Base-by-base conservation (phyloP, 495 filamentous ascomycete genomes). In the Platismatia glauca region DNA sequence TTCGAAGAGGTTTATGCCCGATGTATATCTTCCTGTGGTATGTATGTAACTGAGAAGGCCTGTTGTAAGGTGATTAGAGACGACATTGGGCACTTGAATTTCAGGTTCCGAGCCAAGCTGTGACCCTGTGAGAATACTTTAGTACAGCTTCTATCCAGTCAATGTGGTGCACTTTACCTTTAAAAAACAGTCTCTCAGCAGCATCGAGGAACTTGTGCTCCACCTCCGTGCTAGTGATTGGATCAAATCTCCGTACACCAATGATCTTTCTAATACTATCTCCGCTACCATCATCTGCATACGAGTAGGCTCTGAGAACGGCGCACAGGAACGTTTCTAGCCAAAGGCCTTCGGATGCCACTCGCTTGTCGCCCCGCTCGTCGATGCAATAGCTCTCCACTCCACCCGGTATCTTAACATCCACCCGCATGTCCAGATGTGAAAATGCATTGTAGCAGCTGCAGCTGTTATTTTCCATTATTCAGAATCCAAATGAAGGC, bases 371-470 rank as follows among this genome's bases (percentile, higher is more conserved):
- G 59, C 94, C 95, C 62, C 91, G 84, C 75, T 98, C 93, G 73
- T 98, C 92, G 64, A 98, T 87, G 72, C 92, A 96, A 74, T 96
- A 97, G 70, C 88, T 89, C 74, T 97, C 93, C 43, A 98, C 89
- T 27, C 87, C 90, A 58, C 94, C 94, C 37, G 94, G 94, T 67
- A 97, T 97, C 61, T 90, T 91, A 34, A 97, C 94, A 68, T 96
- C 90, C 27, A 98, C 93, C 50, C 94, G 91, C 95, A 98, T 97
- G 71, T 98, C 94, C 43, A 97, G 81, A 62, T 95, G 84, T 13
- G 94, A 97, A 77, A 98, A 97, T 66, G 94, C 94, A 90, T 98
- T 98, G 80, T 98, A 98, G 76, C 95, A 98, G 76, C 90, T 95
- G 70, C 35, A 61, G 52, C 37, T 34, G 39, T 63, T 56, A 68